Conservation (phyloP, 2,329 filamentous ascomycete species). For the Penicillium sp. region DNA sequence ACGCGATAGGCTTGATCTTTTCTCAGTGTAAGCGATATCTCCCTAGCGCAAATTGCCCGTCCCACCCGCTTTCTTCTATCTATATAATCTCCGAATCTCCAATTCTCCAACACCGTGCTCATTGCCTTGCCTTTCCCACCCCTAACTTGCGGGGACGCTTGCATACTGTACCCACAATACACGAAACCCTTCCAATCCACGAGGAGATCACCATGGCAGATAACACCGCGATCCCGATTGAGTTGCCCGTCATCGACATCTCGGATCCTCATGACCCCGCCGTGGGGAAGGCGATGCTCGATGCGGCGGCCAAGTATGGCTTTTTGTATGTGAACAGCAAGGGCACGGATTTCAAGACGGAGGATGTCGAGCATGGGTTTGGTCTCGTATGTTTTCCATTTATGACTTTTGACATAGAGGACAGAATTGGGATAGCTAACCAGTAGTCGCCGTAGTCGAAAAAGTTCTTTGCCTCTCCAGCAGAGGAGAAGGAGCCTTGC, state of each 20-base stretch:
- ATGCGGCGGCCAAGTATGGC: constrained; percentile 79
- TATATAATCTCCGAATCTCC: constrained; percentile 15
- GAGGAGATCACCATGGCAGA: constrained; percentile 27
- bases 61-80: background rate
- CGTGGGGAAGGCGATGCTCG: constrained; percentile 70
- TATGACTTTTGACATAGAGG: background rate
- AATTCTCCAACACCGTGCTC: background rate
- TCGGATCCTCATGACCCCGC: constrained; percentile 61
- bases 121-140: background rate
- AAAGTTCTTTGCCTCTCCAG: constrained; percentile 71
- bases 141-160: too few species aligned
- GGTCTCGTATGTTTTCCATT: constrained; percentile 59
- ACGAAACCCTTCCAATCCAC: too few species aligned
- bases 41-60: constrained; percentile 1
- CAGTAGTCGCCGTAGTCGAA: constrained; percentile 57
- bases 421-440: constrained; percentile 6
- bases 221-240: constrained; percentile 32
- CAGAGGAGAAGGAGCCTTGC: constrained; percentile 73
- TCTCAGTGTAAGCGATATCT: constrained; percentile 11
- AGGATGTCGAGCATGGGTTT: constrained; percentile 73
- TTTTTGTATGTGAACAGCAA: constrained; percentile 87
- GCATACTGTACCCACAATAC: too few species aligned
- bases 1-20: constrained; percentile 22
- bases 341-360: constrained; percentile 67
- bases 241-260: constrained; percentile 83